Evolutionary conservation across 2,329 filamentous ascomycete genomes (phyloP).

Genomic region (Talaromyces sp.): DNA sequence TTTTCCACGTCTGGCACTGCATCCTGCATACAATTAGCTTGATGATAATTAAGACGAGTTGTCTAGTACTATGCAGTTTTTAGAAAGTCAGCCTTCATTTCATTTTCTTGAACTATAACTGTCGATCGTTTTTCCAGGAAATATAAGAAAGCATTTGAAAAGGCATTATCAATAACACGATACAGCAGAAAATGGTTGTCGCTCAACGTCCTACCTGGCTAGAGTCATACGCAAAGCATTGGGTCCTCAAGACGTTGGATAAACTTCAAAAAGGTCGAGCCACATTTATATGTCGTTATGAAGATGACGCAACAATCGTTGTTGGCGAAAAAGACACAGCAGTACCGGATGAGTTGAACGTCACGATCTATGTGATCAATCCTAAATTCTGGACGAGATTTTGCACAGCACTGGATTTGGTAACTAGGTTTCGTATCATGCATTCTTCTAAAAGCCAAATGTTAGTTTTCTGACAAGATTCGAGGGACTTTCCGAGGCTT

Average conservation of each 20-base stretch:
- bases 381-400: constrained; percentile 12
- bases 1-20: not conserved
- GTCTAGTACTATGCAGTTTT: not conserved
- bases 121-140: not conserved
- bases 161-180: not conserved
- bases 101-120: not conserved
- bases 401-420: constrained; percentile 5
- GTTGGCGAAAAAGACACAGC: constrained; percentile 1
- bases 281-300: constrained; percentile 8
- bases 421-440: not conserved
- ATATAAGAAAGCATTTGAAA: not conserved
- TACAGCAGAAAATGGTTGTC: not conserved
- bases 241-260: not conserved
- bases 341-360: not conserved
- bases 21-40: not conserved
- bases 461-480: not conserved
- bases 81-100: not conserved
- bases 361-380: constrained; percentile 5
- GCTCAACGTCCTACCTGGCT: not conserved
- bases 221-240: constrained; percentile 6
- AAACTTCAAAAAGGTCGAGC: constrained; percentile 1
- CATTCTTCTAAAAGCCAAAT: not conserved
- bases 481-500: constrained; percentile 66
- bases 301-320: not conserved
- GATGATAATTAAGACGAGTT: not conserved